Evolutionary conservation across 495 filamentous ascomycete genomes (phyloP), one percentile per base, ranked within the genome.

Genomic region (Stereocaulon alpinum): DNA sequence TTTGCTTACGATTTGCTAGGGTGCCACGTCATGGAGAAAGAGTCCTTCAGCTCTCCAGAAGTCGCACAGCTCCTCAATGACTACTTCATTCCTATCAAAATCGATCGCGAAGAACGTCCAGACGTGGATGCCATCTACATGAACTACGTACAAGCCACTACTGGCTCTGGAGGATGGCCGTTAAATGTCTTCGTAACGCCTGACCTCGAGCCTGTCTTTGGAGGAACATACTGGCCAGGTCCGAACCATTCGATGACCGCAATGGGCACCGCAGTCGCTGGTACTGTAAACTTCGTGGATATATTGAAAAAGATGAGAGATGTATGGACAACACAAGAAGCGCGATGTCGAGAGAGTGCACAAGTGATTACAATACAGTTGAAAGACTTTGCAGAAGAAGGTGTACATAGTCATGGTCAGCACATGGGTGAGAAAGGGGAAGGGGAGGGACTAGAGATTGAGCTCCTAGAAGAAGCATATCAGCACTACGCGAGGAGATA

Each of bases 41-140:
- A 98, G 70, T 92, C 88, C 10, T 97, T 97, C 67, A 86, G 85
- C 69, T 89, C 93, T 58, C 74, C 78, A 4, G 82, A 87, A 47
- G 84, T 96, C 54, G 92, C 94, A 20, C 73, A 77, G 9, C 78
- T 95, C 58, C 80, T 98, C 44, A 98, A 97, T 72, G 76, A 83
- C 57, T 79, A 84, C 49, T 97, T 97, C 71, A 84, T 98, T 24
- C 93, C 93, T 9, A 85, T 98, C 71, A 87, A 96, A 64, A 80
- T 97, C 63, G 93, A 98, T 69, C 83, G 91, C 32, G 93, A 98
- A 70, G 92, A 96, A 70, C 86, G 92, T 40, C 93, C 94, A 2
- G 91, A 97, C 69, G 82, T 97, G 64, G 93, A 98, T 68, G 86
- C 89, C 55, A 91, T 97, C 59, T 98, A 97, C 69, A 95, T 96